Conservation (phyloP, 192 early-diverging fungal genomes). For the Phlyctochytrium arcticum region DNA sequence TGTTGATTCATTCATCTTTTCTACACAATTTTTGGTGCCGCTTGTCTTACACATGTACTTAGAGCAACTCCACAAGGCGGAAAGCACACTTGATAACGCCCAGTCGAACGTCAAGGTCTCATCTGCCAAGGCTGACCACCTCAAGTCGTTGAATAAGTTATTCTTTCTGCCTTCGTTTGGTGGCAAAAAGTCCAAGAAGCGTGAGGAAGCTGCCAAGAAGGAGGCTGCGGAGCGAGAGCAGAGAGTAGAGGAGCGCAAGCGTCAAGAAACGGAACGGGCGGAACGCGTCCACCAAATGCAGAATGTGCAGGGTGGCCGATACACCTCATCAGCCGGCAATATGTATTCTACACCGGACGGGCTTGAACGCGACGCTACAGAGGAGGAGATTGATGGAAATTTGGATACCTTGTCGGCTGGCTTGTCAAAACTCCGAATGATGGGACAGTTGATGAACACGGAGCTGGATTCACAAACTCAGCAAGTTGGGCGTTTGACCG, state of each 20-base stretch:
- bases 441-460: slow-evolving; percentile 45
- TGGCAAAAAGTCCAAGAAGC: slow-evolving; percentile 34
- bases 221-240: slow-evolving; percentile 20
- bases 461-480: slow-evolving; percentile 40
- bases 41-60: neutral
- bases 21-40: neutral
- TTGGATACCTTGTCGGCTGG: slow-evolving; percentile 44
- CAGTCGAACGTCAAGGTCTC: slow-evolving; percentile 35
- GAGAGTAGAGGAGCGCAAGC: neutral
- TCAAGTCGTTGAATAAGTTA: slow-evolving; percentile 47
- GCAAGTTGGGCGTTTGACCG: slow-evolving; percentile 27
- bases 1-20: neutral
- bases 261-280: slow-evolving; percentile 8
- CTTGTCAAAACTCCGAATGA: slow-evolving; percentile 42
- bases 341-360: slow-evolving; percentile 44
- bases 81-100: slow-evolving; percentile 37
- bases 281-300: slow-evolving; percentile 12
- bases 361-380: slow-evolving; percentile 41
- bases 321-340: neutral
- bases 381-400: slow-evolving; percentile 54
- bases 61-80: slow-evolving; percentile 47
- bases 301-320: slow-evolving; percentile 17
- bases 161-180: slow-evolving; percentile 55
- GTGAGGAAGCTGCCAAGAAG: slow-evolving; percentile 25
- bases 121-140: slow-evolving; percentile 44